phyloP scores from a whole-genome alignment of 441 rosid species.

The Adansonia grandidieri region DNA sequence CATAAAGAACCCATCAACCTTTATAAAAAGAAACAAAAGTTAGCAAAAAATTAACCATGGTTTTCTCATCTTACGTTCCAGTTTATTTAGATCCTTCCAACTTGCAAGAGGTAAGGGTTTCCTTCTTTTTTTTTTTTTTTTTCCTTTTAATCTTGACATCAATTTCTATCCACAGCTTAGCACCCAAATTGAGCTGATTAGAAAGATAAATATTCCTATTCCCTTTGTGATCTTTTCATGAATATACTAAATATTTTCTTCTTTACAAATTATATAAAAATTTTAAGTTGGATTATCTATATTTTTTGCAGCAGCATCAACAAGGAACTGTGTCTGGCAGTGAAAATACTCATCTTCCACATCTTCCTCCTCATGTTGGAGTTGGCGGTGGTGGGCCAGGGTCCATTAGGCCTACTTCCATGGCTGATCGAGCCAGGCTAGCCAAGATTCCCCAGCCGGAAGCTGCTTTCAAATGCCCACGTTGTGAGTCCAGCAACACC shows the following conservation, averaged over 20 bases:
- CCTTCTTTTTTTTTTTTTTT: conserved; percentile 11
- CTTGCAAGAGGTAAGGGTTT: conserved; percentile 58
- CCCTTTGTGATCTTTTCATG: conserved; percentile 49
- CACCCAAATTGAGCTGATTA: conserved; percentile 33
- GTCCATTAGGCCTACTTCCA: conserved; percentile 54
- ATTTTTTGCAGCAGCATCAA: conserved; percentile 31
- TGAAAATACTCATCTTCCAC: conserved; percentile 34
- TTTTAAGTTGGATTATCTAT: conserved; percentile 12
- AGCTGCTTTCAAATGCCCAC: conserved; percentile 54
- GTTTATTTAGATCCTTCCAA: conserved; percentile 63
- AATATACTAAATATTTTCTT: conserved; percentile 51
- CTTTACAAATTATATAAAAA: conserved; percentile 16
- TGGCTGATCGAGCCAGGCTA: conserved; percentile 64
- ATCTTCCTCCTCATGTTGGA: conserved; percentile 35
- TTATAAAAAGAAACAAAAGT: conserved; percentile 36
- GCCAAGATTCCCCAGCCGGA: conserved; percentile 57
- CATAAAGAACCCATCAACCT: conserved; percentile 41
- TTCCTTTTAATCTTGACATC: conserved; percentile 3
- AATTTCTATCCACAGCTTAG: conserved; percentile 24
- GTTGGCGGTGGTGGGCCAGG: conserved; percentile 32
- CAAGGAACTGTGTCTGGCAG: conserved; percentile 2
- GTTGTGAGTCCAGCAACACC: conserved; percentile 63
- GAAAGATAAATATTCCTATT: conserved; percentile 44
- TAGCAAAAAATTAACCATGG: conserved; percentile 50
- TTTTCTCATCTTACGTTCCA: conserved; percentile 54